Evolutionary conservation across 768 basidiomycete species (phyloP).

Genomic region (Agaricus sinodeliciosus): DNA sequence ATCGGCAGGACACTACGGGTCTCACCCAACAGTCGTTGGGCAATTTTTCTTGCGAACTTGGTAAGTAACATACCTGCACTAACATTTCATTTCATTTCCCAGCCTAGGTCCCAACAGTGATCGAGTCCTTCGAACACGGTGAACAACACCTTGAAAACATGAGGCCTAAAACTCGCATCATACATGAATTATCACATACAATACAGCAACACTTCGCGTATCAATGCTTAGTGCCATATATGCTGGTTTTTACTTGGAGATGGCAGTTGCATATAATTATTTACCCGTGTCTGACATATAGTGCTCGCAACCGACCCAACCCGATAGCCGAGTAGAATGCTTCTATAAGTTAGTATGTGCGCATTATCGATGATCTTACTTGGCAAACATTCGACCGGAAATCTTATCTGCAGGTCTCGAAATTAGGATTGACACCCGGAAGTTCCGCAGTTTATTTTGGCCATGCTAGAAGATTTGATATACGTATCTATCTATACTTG

Average conservation of each 20-base stretch:
- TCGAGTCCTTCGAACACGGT: too few relatives aligned
- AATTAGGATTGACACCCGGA: too few relatives aligned
- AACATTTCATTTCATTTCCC: too few relatives aligned
- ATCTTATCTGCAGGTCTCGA: neutral
- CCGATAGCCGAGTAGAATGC: neutral
- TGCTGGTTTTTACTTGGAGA: neutral
- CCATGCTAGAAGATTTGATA: too few relatives aligned
- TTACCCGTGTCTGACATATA: slow-evolving; percentile 5
- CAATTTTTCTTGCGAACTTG: neutral
- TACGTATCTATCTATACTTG: too few relatives aligned
- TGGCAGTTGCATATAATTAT: neutral
- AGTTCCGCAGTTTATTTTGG: too few relatives aligned
- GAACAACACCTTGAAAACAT: too few relatives aligned
- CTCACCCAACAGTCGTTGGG: neutral
- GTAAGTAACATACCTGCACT: neutral
- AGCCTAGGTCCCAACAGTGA: too few relatives aligned
- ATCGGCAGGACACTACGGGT: slow-evolving; percentile 3
- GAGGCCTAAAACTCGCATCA: neutral
- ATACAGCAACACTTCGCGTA: slow-evolving; percentile 3
- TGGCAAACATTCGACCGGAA: too few relatives aligned
- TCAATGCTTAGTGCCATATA: neutral
- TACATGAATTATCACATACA: neutral
- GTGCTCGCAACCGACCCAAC: neutral
- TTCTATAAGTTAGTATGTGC: neutral
- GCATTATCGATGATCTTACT: neutral